phyloP scores from a whole-genome alignment of 768 basidiomycete species.

The Leucogyrophana mollusca region DNA sequence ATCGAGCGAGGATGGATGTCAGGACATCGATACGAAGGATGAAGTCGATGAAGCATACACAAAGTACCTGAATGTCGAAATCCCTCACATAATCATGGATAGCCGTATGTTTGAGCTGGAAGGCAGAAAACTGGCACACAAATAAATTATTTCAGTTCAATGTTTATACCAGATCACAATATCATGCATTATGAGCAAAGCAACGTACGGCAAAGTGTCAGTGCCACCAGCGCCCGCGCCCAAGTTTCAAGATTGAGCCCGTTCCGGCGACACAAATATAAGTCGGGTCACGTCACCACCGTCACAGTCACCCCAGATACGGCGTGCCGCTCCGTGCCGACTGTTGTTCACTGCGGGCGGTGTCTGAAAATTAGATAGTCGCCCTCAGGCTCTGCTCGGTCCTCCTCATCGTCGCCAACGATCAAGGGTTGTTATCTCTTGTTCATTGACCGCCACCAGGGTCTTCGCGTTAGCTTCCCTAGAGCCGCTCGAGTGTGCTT shows the following conservation, averaged over 20 bases:
- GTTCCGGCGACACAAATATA: too few species aligned
- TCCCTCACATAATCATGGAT: neutral
- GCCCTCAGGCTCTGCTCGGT: too few species aligned
- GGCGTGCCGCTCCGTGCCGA: conserved; percentile 18
- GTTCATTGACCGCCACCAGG: neutral
- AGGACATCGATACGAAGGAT: too few species aligned
- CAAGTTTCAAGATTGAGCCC: too few species aligned
- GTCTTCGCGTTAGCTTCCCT: neutral
- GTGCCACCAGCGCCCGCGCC: too few species aligned
- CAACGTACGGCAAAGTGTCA: too few species aligned
- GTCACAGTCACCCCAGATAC: neutral
- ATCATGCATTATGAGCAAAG: too few species aligned
- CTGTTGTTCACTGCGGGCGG: conserved; percentile 15
- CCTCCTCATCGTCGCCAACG: conserved; percentile 17
- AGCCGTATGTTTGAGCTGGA: neutral
- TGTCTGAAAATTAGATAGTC: conserved; percentile 26
- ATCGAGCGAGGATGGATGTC: too few species aligned
- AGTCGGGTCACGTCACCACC: too few species aligned
- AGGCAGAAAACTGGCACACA: neutral
- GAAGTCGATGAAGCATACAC: too few species aligned
- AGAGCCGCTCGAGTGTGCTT: neutral
- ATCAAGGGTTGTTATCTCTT: neutral
- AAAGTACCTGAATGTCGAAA: conserved; percentile 1
- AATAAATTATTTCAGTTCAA: too few species aligned
- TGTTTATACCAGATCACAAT: too few species aligned